Conservation (phyloP, 2,329 filamentous ascomycete genomes). For the Epichloe uncinata region DNA sequence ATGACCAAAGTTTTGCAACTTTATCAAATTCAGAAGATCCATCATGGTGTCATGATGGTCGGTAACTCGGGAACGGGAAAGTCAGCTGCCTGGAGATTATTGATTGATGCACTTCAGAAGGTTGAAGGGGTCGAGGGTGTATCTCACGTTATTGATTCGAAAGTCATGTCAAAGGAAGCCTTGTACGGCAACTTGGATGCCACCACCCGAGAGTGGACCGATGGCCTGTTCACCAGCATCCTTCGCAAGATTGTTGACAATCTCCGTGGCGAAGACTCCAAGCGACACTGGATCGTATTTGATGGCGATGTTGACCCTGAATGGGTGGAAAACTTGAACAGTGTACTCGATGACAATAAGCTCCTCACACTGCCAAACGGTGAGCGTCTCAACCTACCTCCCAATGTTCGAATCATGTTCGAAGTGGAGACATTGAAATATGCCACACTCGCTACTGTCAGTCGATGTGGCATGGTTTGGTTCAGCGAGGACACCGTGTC, state of each 20-base stretch:
- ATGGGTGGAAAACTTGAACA: conserved; percentile 99
- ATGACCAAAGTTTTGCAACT: conserved; percentile 95
- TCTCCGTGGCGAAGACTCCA: conserved; percentile 87
- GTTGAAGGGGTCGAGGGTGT: conserved; percentile 89
- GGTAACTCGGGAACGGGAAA: conserved; percentile 96
- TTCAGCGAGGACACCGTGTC: conserved; percentile 98
- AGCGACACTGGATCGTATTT: conserved; percentile 98
- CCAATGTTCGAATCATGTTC: conserved; percentile 98
- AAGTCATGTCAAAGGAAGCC: conserved; percentile 99
- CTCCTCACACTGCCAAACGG: conserved; percentile 92
- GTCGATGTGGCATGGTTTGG: conserved; percentile 99
- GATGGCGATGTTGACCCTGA: conserved; percentile 98
- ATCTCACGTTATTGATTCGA: conserved; percentile 95
- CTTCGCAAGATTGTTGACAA: conserved; percentile 98
- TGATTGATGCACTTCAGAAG: conserved; percentile 81
- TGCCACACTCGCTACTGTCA: conserved; percentile 94
- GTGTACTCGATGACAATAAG: conserved; percentile 98
- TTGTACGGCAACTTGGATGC: conserved; percentile 92
- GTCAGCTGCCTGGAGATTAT: conserved; percentile 83
- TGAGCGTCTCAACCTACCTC: conserved; percentile 85
- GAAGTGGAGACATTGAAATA: conserved; percentile 98
- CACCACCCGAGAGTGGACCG: conserved; percentile 97
- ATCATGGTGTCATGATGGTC: conserved; percentile 99
- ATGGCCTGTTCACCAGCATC: conserved; percentile 95
- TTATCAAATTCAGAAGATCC: conserved; percentile 94